These are phyloP conservation scores for Epicoccum nigrum DNA, from an alignment of 2,329 filamentous ascomycete genomes.

Conservation along the genomic window DNA sequence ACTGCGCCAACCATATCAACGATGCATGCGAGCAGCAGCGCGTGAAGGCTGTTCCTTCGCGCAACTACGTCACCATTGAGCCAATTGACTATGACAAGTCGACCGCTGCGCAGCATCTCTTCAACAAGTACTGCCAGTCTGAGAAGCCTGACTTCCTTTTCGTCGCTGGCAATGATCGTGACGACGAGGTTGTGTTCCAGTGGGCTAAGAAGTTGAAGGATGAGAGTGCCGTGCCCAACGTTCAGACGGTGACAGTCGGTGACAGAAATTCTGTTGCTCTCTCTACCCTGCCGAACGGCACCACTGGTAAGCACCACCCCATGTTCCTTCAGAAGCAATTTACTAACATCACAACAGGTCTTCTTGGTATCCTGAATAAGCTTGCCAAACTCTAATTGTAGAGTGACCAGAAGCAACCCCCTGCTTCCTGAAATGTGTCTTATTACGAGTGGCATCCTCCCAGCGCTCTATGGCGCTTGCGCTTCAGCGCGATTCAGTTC, in stretches of 20 bases:
- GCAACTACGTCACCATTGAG: constrained; percentile 83
- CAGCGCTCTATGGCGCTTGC: constrained; percentile 5
- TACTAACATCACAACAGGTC: constrained; percentile 27
- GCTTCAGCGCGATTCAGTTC: constrained; percentile 2
- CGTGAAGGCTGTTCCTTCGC: constrained; percentile 81
- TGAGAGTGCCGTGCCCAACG: constrained; percentile 58
- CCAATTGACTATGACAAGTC: constrained; percentile 86
- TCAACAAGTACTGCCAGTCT: constrained; percentile 53
- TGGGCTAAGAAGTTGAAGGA: constrained; percentile 84
- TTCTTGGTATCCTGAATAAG: constrained; percentile 38
- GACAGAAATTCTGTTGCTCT: constrained; percentile 86
- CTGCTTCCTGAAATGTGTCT: background rate
- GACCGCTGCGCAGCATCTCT: constrained; percentile 78
- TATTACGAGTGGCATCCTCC: background rate
- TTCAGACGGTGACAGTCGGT: constrained; percentile 85
- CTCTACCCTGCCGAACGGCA: constrained; percentile 85
- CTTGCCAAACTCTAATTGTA: constrained; percentile 30
- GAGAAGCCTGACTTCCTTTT: constrained; percentile 76
- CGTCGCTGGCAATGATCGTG: constrained; percentile 87
- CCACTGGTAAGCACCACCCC: constrained; percentile 71
- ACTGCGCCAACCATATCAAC: constrained; percentile 94
- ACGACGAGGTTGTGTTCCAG: constrained; percentile 91
- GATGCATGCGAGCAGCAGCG: constrained; percentile 84
- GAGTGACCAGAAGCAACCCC: constrained; percentile 1
- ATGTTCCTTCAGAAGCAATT: background rate